These are phyloP conservation scores for Rhododendron henanense DNA, from an alignment of 148 eudicot species.

Conservation along the genomic window DNA sequence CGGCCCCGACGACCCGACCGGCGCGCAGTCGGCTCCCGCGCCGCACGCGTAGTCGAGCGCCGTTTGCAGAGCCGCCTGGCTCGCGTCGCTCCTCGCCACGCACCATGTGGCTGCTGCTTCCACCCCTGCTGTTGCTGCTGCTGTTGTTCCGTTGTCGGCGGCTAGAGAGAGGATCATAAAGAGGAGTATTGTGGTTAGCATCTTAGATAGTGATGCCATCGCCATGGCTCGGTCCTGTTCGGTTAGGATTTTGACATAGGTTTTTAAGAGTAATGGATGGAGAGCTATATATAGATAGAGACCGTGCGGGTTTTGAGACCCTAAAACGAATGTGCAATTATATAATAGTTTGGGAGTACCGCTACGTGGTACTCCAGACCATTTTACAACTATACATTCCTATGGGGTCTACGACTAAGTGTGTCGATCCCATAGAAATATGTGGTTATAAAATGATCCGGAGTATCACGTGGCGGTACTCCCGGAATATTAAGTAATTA, in stretches of 20 bases:
- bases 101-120: conserved; percentile 41
- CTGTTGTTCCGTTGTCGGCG: neutral
- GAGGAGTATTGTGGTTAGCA: neutral
- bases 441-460: too few relatives aligned
- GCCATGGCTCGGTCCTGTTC: neutral
- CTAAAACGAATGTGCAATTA: too few relatives aligned
- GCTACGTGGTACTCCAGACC: rapidly evolving
- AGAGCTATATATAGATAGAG: neutral
- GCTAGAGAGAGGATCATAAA: neutral
- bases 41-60: conserved; percentile 61
- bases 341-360: too few relatives aligned
- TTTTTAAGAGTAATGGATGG: neutral
- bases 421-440: too few relatives aligned
- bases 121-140: neutral
- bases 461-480: too few relatives aligned
- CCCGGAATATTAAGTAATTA: too few relatives aligned
- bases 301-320: too few relatives aligned
- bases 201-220: neutral
- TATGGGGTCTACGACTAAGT: too few relatives aligned
- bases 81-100: conserved; percentile 60
- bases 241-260: neutral
- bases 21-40: conserved; percentile 62
- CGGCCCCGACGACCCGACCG: conserved; percentile 43
- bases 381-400: too few relatives aligned
- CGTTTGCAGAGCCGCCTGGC: neutral